Base-by-base conservation (phyloP, 1,284 basidiomycete species). In the Calocybe gambosa region DNA sequence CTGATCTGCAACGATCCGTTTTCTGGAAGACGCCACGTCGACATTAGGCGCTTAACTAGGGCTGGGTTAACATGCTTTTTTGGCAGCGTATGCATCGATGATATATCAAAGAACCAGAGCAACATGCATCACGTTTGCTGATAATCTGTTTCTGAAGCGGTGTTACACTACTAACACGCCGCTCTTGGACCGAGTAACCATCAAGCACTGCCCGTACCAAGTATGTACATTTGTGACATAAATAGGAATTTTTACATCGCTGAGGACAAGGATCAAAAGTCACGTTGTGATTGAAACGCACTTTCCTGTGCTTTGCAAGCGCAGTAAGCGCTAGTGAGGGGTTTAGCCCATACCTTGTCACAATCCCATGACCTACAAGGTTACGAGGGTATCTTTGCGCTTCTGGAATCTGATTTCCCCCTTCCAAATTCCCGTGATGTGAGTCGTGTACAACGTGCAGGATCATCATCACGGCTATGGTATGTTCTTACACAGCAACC, bases 371-470 rank as follows among this genome's bases (percentile, higher is more conserved):
- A 46, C 45, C 44, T 26, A 47, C 23, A 42, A 43, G 41, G 36
- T 34, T 42, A 21, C 39, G 7, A 25, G 25, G 45, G 23, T 47
- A 47, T 42, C 34, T 50, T 46, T 47, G 47, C 45, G 44, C 50
- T 53, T 49, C 43, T 48, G 42, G 49, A 50, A 47, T 20, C 41
- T 41, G 39, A 8, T 34, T 34, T n/a, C 25, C 34, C 29, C 45
- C 34, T 43, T 36, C 35, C n/a, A n/a, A 29, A 34, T 48, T 48
- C 49, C 36, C 46, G 40, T 46, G 36, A 50, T 50, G 23, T 31
- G 23, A 28, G 40, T n/a, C 31, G 21, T 20, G n/a, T 23, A 43
- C 23, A 40, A 41, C 33, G 39, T 42, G 46, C 36, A 26, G 28
- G 33, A 46, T 43, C 42, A 48, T 50, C 45, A 50, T 46, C 39